Conservation (phyloP, 768 basidiomycete species). For the Rhodotorula babjevae region DNA sequence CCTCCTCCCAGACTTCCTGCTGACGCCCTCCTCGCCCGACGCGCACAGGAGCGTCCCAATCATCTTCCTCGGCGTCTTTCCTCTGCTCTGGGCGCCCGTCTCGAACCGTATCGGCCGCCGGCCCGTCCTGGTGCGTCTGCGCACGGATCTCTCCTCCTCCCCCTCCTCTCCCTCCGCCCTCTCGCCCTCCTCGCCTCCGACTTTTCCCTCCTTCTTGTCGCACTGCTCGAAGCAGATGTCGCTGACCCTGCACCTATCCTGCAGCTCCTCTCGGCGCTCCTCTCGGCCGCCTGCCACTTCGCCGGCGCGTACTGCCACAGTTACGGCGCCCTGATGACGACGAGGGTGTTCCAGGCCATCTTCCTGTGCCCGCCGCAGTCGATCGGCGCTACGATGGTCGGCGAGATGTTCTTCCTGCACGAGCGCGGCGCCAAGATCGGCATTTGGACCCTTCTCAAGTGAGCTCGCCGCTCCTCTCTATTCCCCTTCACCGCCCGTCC, state of each 20-base stretch:
- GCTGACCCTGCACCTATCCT: too few species aligned
- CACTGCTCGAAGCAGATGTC: too few species aligned
- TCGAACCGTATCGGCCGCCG: constrained; percentile 28
- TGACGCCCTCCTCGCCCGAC: too few species aligned
- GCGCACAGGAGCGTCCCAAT: background rate
- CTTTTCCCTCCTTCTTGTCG: too few species aligned
- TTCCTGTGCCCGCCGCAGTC: constrained; percentile 25
- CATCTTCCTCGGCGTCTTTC: constrained; percentile 28
- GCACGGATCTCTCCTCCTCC: too few species aligned
- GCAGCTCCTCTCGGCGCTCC: constrained; percentile 12
- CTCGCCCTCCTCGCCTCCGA: too few species aligned
- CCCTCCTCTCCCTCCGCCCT: too few species aligned
- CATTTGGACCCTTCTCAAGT: constrained; percentile 32
- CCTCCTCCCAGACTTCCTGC: background rate
- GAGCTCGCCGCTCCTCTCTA: background rate
- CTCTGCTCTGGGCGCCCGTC: constrained; percentile 26
- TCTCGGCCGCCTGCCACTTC: constrained; percentile 22
- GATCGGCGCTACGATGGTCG: constrained; percentile 24
- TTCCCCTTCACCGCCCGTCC: background rate
- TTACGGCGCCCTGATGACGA: constrained; percentile 34
- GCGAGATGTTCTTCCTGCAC: constrained; percentile 39
- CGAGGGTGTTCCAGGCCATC: constrained; percentile 33
- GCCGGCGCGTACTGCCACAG: constrained; percentile 26
- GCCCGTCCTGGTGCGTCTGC: constrained; percentile 22
- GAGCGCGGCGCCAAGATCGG: constrained; percentile 29